Base-by-base conservation (phyloP, 768 basidiomycete species). In the Mycena filopes region DNA sequence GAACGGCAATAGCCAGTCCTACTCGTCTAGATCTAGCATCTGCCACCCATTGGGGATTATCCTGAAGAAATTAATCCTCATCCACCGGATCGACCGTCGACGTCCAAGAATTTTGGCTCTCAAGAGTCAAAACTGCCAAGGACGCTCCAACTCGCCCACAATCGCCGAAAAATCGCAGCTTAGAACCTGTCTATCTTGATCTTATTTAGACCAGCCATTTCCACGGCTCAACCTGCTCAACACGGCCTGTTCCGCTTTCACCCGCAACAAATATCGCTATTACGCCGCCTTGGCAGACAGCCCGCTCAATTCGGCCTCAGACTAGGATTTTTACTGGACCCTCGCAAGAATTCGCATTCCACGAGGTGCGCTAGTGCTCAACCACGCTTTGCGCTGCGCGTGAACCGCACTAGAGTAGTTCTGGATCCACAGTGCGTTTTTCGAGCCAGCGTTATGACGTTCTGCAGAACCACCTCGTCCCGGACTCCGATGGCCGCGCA, bases 401-500 rank as follows among this genome's bases (percentile, higher is more conserved):
- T n/a, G 54, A 55, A 42, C 18, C 49, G 31, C 26, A 12, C 1
- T 13, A 38, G 3, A 16, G 26, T 10, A 13, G 40, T 55, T 43
- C 26, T 43, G 18, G 43, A 28, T 43, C 25, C 33, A 36, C 53
- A 26, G 23, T 8, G 53, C 53, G 21, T n/a, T n/a, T n/a, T n/a
- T n/a, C n/a, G 21, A 54, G 49, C 15, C 23, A 40, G 25, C 29
- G 29, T 15, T 42, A 36, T 63, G 46, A 49, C 46, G 61, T 55
- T 58, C 56, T 38, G 36, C 21, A 10, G 2, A 23, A 25, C 16
- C 31, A n/a, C 41, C 8, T 4, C 50, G 50, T 48, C 56, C 60
- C 60, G 60, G 50, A 47, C n/a, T 31, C 60, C 60, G 60, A 61
- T 36, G 51, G 60, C 20, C 51, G 38, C 60, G 59, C 26, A 40